Evolutionary conservation across 805 yeast species (phyloP).

Genomic region (Teunomyces tritomae): DNA sequence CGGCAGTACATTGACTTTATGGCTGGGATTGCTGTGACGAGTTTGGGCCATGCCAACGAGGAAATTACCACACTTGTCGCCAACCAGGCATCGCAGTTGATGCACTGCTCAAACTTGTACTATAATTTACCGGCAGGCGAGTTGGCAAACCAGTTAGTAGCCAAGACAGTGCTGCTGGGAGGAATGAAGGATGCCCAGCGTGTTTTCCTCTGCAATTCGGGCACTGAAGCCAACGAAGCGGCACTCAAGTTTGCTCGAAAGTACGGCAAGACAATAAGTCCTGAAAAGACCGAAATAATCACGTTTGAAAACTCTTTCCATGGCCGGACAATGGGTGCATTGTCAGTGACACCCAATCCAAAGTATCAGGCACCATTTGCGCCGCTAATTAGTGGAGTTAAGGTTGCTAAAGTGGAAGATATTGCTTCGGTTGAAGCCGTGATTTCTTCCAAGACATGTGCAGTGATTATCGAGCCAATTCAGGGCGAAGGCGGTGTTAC

Average conservation of each 20-base stretch:
- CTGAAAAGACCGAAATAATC: constrained; percentile 68
- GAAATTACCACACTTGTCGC: constrained; percentile 67
- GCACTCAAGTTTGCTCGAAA: constrained; percentile 71
- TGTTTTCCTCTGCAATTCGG: constrained; percentile 63
- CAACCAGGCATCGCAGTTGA: constrained; percentile 69
- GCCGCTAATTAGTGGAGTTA: constrained; percentile 89
- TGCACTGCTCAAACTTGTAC: constrained; percentile 85
- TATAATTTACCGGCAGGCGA: constrained; percentile 83
- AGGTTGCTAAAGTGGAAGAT: constrained; percentile 61
- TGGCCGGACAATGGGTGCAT: constrained; percentile 92
- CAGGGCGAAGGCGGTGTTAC: constrained; percentile 98
- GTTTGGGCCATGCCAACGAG: constrained; percentile 82
- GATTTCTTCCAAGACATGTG: constrained; percentile 67
- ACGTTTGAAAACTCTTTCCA: constrained; percentile 92
- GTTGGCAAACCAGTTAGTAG: constrained; percentile 67
- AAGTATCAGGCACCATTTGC: constrained; percentile 91
- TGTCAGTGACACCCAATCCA: constrained; percentile 87
- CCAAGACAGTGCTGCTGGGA: constrained; percentile 64
- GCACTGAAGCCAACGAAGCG: constrained; percentile 59
- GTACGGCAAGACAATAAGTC: constrained; percentile 57
- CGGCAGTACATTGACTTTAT: constrained; percentile 83
- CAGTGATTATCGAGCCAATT: constrained; percentile 92
- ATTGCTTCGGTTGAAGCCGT: constrained; percentile 55
- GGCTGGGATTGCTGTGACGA: constrained; percentile 97
- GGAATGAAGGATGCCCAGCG: constrained; percentile 80